Conservation (phyloP, 2,329 filamentous ascomycete species). For the Epicoccum nigrum region DNA sequence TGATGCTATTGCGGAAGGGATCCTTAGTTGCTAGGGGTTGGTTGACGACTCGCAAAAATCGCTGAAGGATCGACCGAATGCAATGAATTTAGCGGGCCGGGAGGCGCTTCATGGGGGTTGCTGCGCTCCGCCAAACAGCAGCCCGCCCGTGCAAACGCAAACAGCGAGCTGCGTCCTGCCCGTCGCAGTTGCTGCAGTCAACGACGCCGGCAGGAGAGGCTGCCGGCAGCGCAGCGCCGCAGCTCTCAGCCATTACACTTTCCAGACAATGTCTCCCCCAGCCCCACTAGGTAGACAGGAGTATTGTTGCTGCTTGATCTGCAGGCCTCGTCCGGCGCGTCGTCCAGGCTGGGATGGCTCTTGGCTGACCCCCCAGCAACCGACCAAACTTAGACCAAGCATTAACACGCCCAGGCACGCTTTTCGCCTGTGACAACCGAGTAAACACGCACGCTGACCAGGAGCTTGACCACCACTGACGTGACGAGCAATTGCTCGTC, state of each 20-base stretch:
- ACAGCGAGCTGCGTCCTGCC: neutral
- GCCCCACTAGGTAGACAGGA: neutral
- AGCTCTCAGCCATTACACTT: neutral
- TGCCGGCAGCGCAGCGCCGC: neutral
- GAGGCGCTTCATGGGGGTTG: neutral
- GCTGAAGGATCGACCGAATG: constrained; percentile 27
- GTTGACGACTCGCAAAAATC: constrained; percentile 17
- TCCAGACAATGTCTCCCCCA: too few relatives aligned
- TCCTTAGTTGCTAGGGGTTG: constrained; percentile 1
- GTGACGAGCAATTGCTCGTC: neutral
- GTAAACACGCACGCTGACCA: constrained; percentile 2
- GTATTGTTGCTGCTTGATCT: neutral
- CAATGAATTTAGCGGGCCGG: constrained; percentile 19
- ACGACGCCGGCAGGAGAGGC: neutral
- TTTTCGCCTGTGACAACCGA: constrained; percentile 1
- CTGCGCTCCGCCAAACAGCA: neutral
- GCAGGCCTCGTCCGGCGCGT: neutral
- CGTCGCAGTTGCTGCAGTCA: neutral
- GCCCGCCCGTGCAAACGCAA: neutral
- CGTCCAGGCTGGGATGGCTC: constrained; percentile 2
- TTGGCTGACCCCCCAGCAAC: constrained; percentile 5
- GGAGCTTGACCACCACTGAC: neutral
- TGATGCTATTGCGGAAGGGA: constrained; percentile 19
- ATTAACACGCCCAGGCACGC: constrained; percentile 9
- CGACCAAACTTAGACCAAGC: constrained; percentile 12